Evolutionary conservation across 352 stramenopile genomes (phyloP), one percentile per base, ranked within the genome.

Genomic region (Paralagenidium karlingii): DNA sequence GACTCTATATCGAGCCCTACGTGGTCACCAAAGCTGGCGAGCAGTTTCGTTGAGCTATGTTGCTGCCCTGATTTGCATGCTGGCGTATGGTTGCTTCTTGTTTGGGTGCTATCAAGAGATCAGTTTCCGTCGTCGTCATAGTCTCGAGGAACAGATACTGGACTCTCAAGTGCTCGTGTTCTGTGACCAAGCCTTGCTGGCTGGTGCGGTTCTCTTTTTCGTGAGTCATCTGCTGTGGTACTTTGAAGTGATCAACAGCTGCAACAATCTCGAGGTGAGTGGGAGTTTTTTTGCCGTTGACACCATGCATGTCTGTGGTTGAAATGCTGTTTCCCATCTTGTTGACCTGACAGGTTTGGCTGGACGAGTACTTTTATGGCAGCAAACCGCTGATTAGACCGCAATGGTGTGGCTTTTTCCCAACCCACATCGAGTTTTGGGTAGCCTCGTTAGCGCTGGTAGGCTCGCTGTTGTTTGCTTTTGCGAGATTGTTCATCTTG

Each of bases 241-340:
- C 63, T 65, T 87, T 38, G 76, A 90, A 51, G 76, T 90, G 21
- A 84, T 90, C 57, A 90, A 90, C 54, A 81, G 68, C 53, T 90
- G 76, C 59, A 73, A 90, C 47, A 86, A 90, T 53, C 68, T 90
- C 39, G 73, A 90, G 47, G 51, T 67, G 25, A 15, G 31, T 24
- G 27, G 12, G n/a, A 16, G 19, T 29, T 8, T 2, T 8, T 9
- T 42, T 8, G 40, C 2, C 20, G 12, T 38, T n/a, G 28, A 25
- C 13, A 28, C 30, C 15, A 18, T 25, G 3, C n/a, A 26, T 21
- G 21, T 36, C 1, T 39, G 6, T 38, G 8, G 16, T n/a, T n/a
- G 13, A 16, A 40, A 40, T 40, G 5, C 18, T 40, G 34, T 19
- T 20, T 51, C 15, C 25, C 19, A 19, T 9, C n/a, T 18, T 34